Percentiles rank a stretch among this genome's conserved stretches.
Conservation (phyloP, 2,329 filamentous ascomycete genomes). For the Alternaria triticina region DNA sequence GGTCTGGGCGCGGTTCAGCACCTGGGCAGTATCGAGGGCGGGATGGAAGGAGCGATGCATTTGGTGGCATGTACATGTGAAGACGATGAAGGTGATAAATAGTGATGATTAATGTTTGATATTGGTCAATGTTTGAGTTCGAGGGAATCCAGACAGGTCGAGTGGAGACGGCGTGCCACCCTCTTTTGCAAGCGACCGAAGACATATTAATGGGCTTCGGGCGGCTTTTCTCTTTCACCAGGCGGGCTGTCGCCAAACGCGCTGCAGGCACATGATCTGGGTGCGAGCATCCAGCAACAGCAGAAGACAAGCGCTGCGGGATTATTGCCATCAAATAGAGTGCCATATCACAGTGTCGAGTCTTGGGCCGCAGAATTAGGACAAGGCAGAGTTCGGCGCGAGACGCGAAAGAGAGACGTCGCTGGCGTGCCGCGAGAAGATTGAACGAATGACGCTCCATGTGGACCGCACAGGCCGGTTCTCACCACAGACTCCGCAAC, state of each 20-base stretch:
- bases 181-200: conserved; percentile 23
- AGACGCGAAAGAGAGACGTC: conserved; percentile 18
- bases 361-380: conserved; percentile 3
- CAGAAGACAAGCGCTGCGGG: conserved; percentile 21
- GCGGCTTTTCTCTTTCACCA: conserved; percentile 24
- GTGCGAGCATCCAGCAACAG: conserved; percentile 14
- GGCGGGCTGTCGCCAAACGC: conserved; percentile 23
- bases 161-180: background rate
- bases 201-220: conserved; percentile 34
- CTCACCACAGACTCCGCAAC: conserved; percentile 26
- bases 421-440: conserved; percentile 13
- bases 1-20: conserved; percentile 6
- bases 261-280: conserved; percentile 5
- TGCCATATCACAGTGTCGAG: background rate
- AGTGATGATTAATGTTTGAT: background rate
- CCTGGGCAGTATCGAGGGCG: background rate
- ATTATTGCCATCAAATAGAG: background rate
- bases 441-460: conserved; percentile 14
- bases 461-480: conserved; percentile 19
- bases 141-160: background rate
- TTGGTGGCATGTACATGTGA: no score
- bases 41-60: background rate
- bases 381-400: conserved; percentile 1
- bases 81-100: background rate
- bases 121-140: background rate